Evolutionary conservation across 179 eudicot species (phyloP), one percentile per base, ranked within the genome.

Genomic region (Beta corolliflora): DNA sequence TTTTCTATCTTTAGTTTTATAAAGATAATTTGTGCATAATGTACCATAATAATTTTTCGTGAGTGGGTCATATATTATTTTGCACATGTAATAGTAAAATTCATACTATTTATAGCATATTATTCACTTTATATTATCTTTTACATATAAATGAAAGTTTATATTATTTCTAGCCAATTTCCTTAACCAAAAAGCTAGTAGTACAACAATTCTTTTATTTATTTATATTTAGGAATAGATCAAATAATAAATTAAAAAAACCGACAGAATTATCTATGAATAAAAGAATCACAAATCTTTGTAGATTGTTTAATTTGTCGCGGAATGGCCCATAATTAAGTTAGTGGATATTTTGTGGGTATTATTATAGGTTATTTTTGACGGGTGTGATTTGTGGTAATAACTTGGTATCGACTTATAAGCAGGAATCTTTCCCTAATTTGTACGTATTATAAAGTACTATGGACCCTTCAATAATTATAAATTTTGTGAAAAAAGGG

Each of bases 301-400:
- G 48, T 73, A 73, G 41, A 25, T 29, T 55, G 19, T 29, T 54
- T 73, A 46, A 54, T 50, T 73, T 73, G 64, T 73, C 77, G 77
- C 29, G 77, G 77, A 73, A 73, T 25, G 23, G 63, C 63, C 55
- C 79, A 66, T 78, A 79, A 83, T 45, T 65, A 78, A 82, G 16
- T 71, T 71, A 67, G 44, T 64, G 65, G 55, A 12, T 14, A 18
- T 18, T 15, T 80, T 29, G 58, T 73, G 73, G 56, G 77, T 54
- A 7, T 29, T n/a, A 21, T 21, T 25, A 6, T 80, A 45, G 2
- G 3, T 10, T 9, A 2, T 69, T 69, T 70, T 1, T 70, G 31
- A 46, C 46, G 74, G 23, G 56, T 36, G 29, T 48, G 52, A 9
- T 14, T 56, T 61, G 75, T 7, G 15, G 41, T 16, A 68, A 68